Conservation (phyloP, 2,329 filamentous ascomycete species). For the Sporothrix brasiliensis region DNA sequence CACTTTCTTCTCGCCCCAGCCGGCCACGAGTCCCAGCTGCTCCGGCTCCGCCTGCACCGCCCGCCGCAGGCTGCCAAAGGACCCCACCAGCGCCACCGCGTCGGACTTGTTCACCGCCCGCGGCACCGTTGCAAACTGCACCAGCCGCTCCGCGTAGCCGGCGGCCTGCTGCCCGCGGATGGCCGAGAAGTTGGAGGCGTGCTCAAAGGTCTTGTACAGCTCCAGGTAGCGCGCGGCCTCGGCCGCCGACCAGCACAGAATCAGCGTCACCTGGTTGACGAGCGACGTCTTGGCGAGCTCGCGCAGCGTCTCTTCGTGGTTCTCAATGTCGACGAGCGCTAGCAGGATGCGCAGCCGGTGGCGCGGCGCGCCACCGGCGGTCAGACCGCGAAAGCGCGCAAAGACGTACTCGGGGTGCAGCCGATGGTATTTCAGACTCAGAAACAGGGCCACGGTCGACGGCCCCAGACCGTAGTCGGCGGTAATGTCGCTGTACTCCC, state of each 20-base stretch:
- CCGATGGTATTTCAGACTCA: slow-evolving; percentile 93
- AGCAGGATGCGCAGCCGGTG: slow-evolving; percentile 86
- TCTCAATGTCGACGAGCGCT: slow-evolving; percentile 91
- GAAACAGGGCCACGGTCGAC: slow-evolving; percentile 88
- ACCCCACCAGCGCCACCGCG: slow-evolving; percentile 83
- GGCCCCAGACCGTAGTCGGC: slow-evolving; percentile 87
- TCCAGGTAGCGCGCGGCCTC: slow-evolving; percentile 94
- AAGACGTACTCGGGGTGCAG: slow-evolving; percentile 98
- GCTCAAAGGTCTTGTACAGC: slow-evolving; percentile 91
- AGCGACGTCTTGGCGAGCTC: slow-evolving; percentile 91
- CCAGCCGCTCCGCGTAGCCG: slow-evolving; percentile 80
- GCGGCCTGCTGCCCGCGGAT: slow-evolving; percentile 85
- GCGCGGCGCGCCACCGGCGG: slow-evolving; percentile 58
- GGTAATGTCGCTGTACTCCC: slow-evolving; percentile 97
- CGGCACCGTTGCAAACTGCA: slow-evolving; percentile 91
- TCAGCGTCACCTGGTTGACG: slow-evolving; percentile 87
- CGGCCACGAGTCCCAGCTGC: slow-evolving; percentile 79
- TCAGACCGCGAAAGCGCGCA: slow-evolving; percentile 81
- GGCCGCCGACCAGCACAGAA: slow-evolving; percentile 91
- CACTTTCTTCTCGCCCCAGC: slow-evolving; percentile 96
- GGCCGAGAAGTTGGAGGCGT: slow-evolving; percentile 69
- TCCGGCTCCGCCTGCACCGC: slow-evolving; percentile 88
- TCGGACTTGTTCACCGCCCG: slow-evolving; percentile 93
- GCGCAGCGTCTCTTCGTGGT: slow-evolving; percentile 86
- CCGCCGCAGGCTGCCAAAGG: slow-evolving; percentile 84